Evolutionary conservation across 2,329 filamentous ascomycete genomes (phyloP), one percentile per base, ranked within the genome.

Genomic region (Diaporthe helianthi): DNA sequence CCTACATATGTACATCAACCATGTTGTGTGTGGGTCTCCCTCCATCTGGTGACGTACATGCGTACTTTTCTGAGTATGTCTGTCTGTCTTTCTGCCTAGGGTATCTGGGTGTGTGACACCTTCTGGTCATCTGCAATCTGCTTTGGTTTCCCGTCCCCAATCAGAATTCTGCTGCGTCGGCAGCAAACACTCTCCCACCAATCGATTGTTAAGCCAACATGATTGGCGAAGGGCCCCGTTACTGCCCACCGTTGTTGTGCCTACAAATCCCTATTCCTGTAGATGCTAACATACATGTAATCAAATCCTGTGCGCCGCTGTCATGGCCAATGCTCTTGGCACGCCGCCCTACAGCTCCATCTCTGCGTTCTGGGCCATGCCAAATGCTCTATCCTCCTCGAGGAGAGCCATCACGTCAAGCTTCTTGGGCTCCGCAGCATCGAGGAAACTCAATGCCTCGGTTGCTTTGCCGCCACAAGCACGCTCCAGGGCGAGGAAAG

Each of bases 401-500:
- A 73, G 63, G 65, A 77, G 61, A 7, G 74, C 77, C 72, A 77
- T 71, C 4, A 83, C 76, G 70, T 83, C 73, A 17, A 83, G 74
- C 29, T 75, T 69, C 2, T 65, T 72, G 15, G 79, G 77, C 22
- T 73, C 65, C 19, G 52, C 75, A 66, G 81, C 76, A 70, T 87
- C 80, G 61, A 88, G 75, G 73, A 86, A 87, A 36, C 75, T 75
- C 69, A 93, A 79, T 0, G 85, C 88, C 24, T 86, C 82, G 73
- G 87, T 83, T 3, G 90, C 91, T 72, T 84, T 85, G 2, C 92
- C 92, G 2, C 87, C 90, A 81, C 93, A 97, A 29, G 92, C 93
- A 75, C 91, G 86, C 80, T 93, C 90, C 54, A 97, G 81, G n/a
- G 93, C 91, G 77, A 97, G 82, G 76, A 94, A 93, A 2, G 93